Evolutionary conservation across 1,139 yeast species (phyloP), one percentile per base, ranked within the genome.

Genomic region (Saccharomyces hybrid): DNA sequence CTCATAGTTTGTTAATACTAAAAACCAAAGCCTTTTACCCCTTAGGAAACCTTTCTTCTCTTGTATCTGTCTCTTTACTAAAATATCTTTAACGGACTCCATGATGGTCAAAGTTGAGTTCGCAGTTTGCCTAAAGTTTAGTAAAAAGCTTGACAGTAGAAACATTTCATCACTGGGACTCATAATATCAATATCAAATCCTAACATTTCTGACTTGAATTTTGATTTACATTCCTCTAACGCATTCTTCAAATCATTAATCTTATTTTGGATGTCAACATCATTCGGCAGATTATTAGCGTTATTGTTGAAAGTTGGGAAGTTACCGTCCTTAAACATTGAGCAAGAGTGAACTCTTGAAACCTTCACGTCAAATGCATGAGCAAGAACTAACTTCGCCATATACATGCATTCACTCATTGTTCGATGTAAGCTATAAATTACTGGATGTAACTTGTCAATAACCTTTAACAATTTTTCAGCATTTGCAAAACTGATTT

Each of bases 151-250:
- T 0, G 82, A 77, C 6, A 78, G 55, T 27, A 78, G 60, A 57
- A 78, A 78, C 68, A 76, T 72, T 59, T 78, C 80, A 56, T 78
- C 81, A 53, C 75, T 71, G 8, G 81, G 80, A 49, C 74, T 66
- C 2, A 77, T 60, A 34, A 71, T 58, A 48, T 67, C 66, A 9
- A 61, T 59, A 44, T 65, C 60, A n/a, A 68, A 46, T n/a, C 56
- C 58, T 11, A 66, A 57, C 46, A 74, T 55, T 50, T 73, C 74
- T 28, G 65, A 62, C 54, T 70, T 65, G 50, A 70, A 68, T 13
- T 63, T 60, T 3, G 61, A 38, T 47, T 73, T 77, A 55, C 74
- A 74, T 1, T 64, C 59, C 1, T 69, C 62, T 54, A 75, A 64
- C 1, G 75, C 72, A 19, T 60, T 53, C 13, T 66, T 64, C 31